Conservation (phyloP, 768 basidiomycete species). For the Suillus spraguei region DNA sequence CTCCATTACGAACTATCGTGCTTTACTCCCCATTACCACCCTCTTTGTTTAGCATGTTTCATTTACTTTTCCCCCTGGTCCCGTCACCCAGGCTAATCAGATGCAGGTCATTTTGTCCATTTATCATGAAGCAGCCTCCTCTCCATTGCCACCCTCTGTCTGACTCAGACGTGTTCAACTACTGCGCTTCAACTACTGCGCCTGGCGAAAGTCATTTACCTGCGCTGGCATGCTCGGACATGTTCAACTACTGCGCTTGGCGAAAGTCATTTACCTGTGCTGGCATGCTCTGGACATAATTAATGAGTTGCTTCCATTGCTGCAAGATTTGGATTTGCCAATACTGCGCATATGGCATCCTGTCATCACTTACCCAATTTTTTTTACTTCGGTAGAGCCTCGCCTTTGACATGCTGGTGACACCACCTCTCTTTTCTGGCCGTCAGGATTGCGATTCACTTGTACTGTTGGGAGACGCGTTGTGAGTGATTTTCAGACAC, state of each 20-base stretch:
- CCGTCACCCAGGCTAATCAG: no score
- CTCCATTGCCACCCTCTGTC: no score
- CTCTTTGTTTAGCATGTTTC: no score
- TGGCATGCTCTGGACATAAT: slow-evolving; percentile 83
- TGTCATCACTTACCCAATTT: background rate
- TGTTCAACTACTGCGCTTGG: slow-evolving; percentile 64
- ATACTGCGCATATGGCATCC: background rate
- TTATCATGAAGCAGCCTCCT: no score
- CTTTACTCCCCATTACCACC: no score
- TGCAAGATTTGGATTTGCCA: slow-evolving; percentile 84
- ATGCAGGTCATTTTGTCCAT: no score
- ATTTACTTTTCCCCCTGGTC: no score
- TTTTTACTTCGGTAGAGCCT: background rate
- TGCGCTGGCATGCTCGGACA: no score
- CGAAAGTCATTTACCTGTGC: slow-evolving; percentile 77
- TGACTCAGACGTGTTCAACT: no score
- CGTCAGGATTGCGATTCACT: background rate
- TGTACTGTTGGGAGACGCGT: background rate
- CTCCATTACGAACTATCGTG: background rate
- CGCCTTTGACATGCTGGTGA: background rate
- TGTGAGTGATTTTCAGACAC: background rate
- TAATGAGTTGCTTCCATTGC: slow-evolving; percentile 94
- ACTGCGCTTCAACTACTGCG: no score
- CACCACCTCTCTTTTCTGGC: no score
- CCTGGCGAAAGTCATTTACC: no score